Percentiles rank a stretch among this genome's conserved stretches.
phyloP scores from a whole-genome alignment of 768 basidiomycete species.

The Melanogaster broomeanus region DNA sequence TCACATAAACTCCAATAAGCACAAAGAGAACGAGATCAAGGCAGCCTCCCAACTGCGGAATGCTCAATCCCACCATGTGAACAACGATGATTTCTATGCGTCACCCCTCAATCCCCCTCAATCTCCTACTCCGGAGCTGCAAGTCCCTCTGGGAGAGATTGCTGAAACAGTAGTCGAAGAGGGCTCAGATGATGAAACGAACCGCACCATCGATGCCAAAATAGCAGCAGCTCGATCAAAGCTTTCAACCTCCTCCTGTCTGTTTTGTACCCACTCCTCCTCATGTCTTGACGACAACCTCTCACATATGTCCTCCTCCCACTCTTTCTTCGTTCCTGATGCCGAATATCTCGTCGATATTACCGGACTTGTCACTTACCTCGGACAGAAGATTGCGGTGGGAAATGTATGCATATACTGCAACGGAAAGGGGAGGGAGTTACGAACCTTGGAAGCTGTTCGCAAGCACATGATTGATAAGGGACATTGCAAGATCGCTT shows the following conservation, averaged over 20 bases:
- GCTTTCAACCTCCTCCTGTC: slow-evolving; percentile 67
- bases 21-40: slow-evolving; percentile 74
- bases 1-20: slow-evolving; percentile 87
- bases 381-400: slow-evolving; percentile 93
- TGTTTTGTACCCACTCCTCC: slow-evolving; percentile 74
- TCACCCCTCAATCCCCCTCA: slow-evolving; percentile 8
- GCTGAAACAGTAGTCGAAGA: slow-evolving; percentile 33
- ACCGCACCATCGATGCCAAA: slow-evolving; percentile 67
- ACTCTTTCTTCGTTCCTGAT: slow-evolving; percentile 97
- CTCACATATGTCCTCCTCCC: slow-evolving; percentile 81
- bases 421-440: slow-evolving; percentile 79
- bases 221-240: slow-evolving; percentile 70
- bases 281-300: slow-evolving; percentile 64
- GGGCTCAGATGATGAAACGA: slow-evolving; percentile 48
- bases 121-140: slow-evolving; percentile 2
- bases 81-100: slow-evolving; percentile 16
- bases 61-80: background rate
- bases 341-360: slow-evolving; percentile 87
- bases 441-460: slow-evolving; percentile 82
- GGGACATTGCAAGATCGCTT: slow-evolving; percentile 94
- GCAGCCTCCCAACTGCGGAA: slow-evolving; percentile 28
- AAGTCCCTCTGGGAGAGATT: slow-evolving; percentile 4
- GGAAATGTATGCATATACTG: slow-evolving; percentile 93
- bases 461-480: slow-evolving; percentile 97
- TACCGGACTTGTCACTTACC: slow-evolving; percentile 76